A percentile compares a stretch with the other conserved stretches of the same genome.
Evolutionary conservation across 1,139 yeast genomes (phyloP).

Genomic region (Magnusiomyces paraingens): DNA sequence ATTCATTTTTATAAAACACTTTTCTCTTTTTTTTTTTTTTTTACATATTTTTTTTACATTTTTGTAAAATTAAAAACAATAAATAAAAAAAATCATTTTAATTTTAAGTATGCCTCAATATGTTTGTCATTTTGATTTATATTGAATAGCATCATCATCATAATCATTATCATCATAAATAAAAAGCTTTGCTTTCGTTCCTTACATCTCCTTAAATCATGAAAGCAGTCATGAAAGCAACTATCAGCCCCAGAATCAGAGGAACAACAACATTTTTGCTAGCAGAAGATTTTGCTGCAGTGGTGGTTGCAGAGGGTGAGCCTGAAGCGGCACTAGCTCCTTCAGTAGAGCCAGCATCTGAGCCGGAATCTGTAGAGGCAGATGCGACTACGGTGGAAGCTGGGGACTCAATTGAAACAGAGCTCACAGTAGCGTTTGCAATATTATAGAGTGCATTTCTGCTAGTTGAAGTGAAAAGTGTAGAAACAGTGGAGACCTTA

Average conservation of each 20-base stretch:
- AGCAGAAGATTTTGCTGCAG: conserved; percentile 2
- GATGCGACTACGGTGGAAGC: conserved; percentile 15
- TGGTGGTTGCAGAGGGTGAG: conserved; percentile 11
- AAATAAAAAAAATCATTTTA: background rate
- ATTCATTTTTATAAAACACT: background rate
- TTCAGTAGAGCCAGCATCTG: conserved; percentile 10
- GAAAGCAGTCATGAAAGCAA: background rate
- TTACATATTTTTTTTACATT: background rate
- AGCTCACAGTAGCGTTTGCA: conserved; percentile 14
- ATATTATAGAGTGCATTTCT: conserved; percentile 17
- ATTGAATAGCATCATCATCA: too few relatives aligned
- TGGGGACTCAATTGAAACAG: conserved; percentile 16
- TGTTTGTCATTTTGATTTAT: too few relatives aligned
- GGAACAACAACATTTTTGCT: background rate
- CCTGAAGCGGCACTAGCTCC: conserved; percentile 9
- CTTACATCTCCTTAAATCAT: background rate
- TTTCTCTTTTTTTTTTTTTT: background rate
- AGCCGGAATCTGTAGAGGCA: conserved; percentile 8
- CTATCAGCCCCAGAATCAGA: background rate
- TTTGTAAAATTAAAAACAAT: background rate
- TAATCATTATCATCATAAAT: too few relatives aligned
- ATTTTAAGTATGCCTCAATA: too few relatives aligned
- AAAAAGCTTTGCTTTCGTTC: background rate
- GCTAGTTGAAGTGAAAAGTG: conserved; percentile 13
- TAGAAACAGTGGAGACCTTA: conserved; percentile 9